Percentiles rank a stretch among this genome's conserved stretches.
These are phyloP conservation scores for Berberis thunbergii DNA, from an alignment of 164 flowering plant genomes.

Conservation along the genomic window DNA sequence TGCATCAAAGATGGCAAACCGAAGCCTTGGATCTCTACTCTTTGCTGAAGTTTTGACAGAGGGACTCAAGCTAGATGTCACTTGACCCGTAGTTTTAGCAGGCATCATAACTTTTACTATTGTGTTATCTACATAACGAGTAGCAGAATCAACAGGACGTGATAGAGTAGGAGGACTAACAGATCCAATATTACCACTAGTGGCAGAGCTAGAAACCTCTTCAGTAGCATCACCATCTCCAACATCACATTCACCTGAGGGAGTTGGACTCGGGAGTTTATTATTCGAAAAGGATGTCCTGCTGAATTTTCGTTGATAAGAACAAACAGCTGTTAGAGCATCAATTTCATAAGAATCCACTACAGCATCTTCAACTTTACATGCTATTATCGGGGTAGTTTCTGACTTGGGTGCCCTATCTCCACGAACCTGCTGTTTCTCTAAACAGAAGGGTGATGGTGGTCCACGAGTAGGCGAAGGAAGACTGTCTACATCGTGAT, in stretches of 20 bases:
- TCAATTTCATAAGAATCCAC: slow-evolving; percentile 70
- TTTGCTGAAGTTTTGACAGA: neutral
- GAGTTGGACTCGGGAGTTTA: slow-evolving; percentile 93
- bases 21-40: slow-evolving; percentile 1
- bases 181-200: neutral
- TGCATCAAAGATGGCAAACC: neutral
- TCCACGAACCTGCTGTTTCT: slow-evolving; percentile 18
- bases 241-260: slow-evolving; percentile 64
- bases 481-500: slow-evolving; percentile 77
- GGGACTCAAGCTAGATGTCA: neutral
- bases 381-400: slow-evolving; percentile 13
- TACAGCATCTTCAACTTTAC: slow-evolving; percentile 16
- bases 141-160: neutral
- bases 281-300: slow-evolving; percentile 35
- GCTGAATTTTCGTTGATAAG: slow-evolving; percentile 84
- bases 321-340: slow-evolving; percentile 74
- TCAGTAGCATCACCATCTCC: neutral
- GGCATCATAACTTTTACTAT: neutral
- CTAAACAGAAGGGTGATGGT: slow-evolving; percentile 21
- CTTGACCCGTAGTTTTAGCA: neutral
- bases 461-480: slow-evolving; percentile 86
- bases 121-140: neutral
- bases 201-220: neutral
- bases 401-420: slow-evolving; percentile 24
- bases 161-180: neutral